These are phyloP conservation scores for Wickerhamiella shivajii DNA, from an alignment of 805 yeast species.

Conservation along the genomic window DNA sequence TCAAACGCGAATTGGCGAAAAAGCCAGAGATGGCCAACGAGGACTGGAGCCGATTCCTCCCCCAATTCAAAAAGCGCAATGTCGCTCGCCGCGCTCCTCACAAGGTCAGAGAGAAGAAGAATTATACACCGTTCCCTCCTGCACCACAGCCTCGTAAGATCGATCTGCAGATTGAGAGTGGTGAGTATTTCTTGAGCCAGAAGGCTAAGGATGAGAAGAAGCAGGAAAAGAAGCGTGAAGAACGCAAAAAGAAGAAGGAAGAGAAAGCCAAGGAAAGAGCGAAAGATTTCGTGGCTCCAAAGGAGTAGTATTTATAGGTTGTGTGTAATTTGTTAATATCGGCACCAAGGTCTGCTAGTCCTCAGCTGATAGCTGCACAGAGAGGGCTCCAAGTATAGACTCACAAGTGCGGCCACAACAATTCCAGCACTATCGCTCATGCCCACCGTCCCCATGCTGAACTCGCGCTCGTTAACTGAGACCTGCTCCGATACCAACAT, in stretches of 20 bases:
- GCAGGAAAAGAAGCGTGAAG: slow-evolving; percentile 60
- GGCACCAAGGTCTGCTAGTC: slow-evolving; percentile 73
- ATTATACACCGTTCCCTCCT: slow-evolving; percentile 98
- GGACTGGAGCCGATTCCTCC: slow-evolving; percentile 93
- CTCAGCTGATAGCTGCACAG: slow-evolving; percentile 58
- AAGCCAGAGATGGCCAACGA: slow-evolving; percentile 91
- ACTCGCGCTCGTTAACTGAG: slow-evolving; percentile 42
- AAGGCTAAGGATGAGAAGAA: slow-evolving; percentile 61
- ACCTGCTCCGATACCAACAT: slow-evolving; percentile 53
- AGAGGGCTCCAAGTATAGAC: slow-evolving; percentile 56
- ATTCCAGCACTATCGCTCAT: slow-evolving; percentile 78
- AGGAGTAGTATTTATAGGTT: slow-evolving; percentile 39
- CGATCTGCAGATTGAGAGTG: slow-evolving; percentile 93
- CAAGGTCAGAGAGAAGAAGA: slow-evolving; percentile 52
- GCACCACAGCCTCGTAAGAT: slow-evolving; percentile 92
- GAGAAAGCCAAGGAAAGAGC: slow-evolving; percentile 54
- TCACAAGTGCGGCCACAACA: slow-evolving; percentile 63
- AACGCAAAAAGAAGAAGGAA: slow-evolving; percentile 57
- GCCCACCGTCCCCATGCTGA: slow-evolving; percentile 71
- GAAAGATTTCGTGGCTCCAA: slow-evolving; percentile 75
- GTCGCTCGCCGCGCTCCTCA: slow-evolving; percentile 86
- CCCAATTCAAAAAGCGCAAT: slow-evolving; percentile 90
- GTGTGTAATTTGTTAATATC: slow-evolving; percentile 16
- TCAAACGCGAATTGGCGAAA: slow-evolving; percentile 85
- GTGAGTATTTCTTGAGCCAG: slow-evolving; percentile 91